These are phyloP conservation scores for Schwanniomyces pseudopolymorphus DNA, from an alignment of 805 yeast genomes.

Conservation along the genomic window DNA sequence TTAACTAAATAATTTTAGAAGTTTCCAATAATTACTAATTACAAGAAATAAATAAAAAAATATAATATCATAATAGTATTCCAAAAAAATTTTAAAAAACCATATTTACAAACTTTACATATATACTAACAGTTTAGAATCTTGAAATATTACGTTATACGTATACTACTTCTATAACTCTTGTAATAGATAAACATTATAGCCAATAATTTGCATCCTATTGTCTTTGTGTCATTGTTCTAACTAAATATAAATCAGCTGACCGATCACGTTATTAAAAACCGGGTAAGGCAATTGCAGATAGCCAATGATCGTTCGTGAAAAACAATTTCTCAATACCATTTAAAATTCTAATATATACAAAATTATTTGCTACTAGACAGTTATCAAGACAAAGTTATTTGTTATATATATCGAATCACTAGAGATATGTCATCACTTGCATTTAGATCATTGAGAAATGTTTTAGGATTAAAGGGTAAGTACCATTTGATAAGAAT, in stretches of 20 bases:
- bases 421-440: conserved; percentile 31
- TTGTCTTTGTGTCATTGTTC: background rate
- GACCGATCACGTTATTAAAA: background rate
- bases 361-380: background rate
- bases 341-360: background rate
- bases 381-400: conserved; percentile 2
- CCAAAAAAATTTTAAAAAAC: too few relatives aligned
- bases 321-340: conserved; percentile 1
- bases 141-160: too few relatives aligned
- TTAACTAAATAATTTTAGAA: too few relatives aligned
- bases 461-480: conserved; percentile 41
- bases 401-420: background rate
- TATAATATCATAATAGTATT: too few relatives aligned
- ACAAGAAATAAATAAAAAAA: too few relatives aligned
- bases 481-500: conserved; percentile 16
- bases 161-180: too few relatives aligned
- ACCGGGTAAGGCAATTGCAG: background rate
- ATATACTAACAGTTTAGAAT: too few relatives aligned
- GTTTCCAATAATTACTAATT: too few relatives aligned
- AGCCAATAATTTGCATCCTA: background rate
- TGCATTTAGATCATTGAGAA: conserved; percentile 47
- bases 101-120: too few relatives aligned
- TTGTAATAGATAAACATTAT: too few relatives aligned
- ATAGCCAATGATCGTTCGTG: conserved; percentile 1
- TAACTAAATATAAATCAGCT: background rate